phyloP scores from a whole-genome alignment of 306 rosid species.

The Vicia villosa region DNA sequence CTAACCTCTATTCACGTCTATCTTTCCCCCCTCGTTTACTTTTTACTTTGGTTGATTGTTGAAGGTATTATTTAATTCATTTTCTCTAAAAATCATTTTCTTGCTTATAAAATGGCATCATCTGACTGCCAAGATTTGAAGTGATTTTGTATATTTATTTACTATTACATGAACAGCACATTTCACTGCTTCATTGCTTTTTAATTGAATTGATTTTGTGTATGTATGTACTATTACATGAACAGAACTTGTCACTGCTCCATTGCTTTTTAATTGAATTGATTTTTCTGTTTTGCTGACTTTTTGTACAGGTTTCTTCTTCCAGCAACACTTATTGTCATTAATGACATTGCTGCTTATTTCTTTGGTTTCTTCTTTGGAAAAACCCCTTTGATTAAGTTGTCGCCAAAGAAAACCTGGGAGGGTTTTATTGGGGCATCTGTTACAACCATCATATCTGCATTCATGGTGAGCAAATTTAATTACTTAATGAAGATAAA shows the following conservation, averaged over 20 bases:
- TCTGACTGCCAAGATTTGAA: not conserved
- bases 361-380: constrained; percentile 93
- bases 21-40: not conserved
- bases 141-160: constrained; percentile 7
- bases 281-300: constrained; percentile 21
- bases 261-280: constrained; percentile 26
- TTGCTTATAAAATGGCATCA: constrained; percentile 8
- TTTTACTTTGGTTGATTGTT: constrained; percentile 24
- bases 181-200: constrained; percentile 5
- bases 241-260: not conserved
- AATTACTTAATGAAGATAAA: constrained; percentile 28
- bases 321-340: constrained; percentile 92
- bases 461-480: constrained; percentile 78
- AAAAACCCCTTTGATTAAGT: constrained; percentile 92
- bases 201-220: constrained; percentile 27
- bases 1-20: not conserved
- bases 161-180: not conserved
- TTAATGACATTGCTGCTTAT: constrained; percentile 96
- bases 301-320: constrained; percentile 89
- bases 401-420: constrained; percentile 99
- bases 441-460: constrained; percentile 85
- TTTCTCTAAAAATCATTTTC: not conserved
- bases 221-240: not conserved
- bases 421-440: constrained; percentile 99
- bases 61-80: constrained; percentile 25